A percentile compares a stretch with the other conserved stretches of the same genome.
Conservation (phyloP, 352 stramenopile species). For the Phytophthora ohioensis region DNA sequence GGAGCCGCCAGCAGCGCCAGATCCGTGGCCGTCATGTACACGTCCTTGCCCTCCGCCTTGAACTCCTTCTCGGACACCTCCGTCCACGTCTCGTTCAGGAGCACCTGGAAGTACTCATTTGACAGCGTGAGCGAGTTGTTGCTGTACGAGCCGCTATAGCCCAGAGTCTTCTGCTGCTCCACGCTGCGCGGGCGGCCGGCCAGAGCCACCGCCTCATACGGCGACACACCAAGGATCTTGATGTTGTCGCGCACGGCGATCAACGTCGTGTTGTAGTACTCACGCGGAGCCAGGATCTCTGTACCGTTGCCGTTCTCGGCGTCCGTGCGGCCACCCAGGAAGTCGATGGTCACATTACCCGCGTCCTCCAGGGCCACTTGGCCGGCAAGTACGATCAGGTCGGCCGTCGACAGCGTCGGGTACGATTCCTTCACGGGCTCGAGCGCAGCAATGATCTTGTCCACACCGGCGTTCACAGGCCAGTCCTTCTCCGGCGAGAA, state of each 20-base stretch:
- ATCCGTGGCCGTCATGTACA: conserved; percentile 38
- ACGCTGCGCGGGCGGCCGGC: conserved; percentile 89
- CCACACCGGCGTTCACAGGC: conserved; percentile 86
- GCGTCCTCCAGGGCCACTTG: conserved; percentile 45
- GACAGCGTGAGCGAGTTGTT: conserved; percentile 80
- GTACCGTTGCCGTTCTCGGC: conserved; percentile 70
- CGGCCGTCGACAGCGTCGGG: conserved; percentile 88
- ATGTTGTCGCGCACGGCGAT: conserved; percentile 93
- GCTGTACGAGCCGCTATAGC: conserved; percentile 88
- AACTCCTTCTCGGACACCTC: conserved; percentile 32
- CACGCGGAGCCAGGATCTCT: conserved; percentile 91
- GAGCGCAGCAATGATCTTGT: conserved; percentile 75
- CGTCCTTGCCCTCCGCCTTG: conserved; percentile 35
- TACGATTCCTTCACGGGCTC: conserved; percentile 91
- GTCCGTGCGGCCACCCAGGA: conserved; percentile 62
- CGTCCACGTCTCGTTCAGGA: conserved; percentile 35
- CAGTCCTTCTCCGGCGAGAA: conserved; percentile 86
- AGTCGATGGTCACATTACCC: conserved; percentile 31
- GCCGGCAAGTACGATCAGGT: conserved; percentile 93
- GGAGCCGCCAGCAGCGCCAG: conserved; percentile 33
- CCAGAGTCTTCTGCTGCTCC: conserved; percentile 88
- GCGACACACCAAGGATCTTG: conserved; percentile 91
- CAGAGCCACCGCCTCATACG: conserved; percentile 94
- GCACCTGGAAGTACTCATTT: conserved; percentile 52
- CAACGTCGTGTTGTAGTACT: conserved; percentile 77